A percentile compares a stretch with the other conserved stretches of the same genome.
Conservation (phyloP, 1,284 basidiomycete species). For the Wolfiporia cocos region DNA sequence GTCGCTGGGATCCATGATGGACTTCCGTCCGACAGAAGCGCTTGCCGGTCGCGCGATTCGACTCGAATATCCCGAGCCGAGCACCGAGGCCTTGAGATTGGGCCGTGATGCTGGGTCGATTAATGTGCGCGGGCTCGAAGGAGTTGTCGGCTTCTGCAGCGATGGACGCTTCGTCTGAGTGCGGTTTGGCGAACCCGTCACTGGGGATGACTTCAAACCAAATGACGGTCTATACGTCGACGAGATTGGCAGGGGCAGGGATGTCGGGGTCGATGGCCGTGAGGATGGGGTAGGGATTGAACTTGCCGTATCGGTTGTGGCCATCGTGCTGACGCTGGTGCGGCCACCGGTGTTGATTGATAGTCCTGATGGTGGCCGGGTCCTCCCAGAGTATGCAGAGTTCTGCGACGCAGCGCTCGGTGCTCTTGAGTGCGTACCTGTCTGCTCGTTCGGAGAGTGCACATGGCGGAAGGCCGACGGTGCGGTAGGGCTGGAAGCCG, state of each 20-base stretch:
- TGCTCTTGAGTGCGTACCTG: slow-evolving; percentile 26
- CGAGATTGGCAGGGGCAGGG: too few relatives aligned
- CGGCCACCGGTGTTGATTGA: slow-evolving; percentile 40
- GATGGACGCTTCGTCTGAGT: too few relatives aligned
- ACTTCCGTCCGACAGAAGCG: too few relatives aligned
- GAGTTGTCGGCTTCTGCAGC: too few relatives aligned
- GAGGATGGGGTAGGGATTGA: slow-evolving; percentile 64
- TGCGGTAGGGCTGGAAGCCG: slow-evolving; percentile 49
- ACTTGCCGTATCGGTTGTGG: slow-evolving; percentile 35
- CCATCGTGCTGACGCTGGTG: slow-evolving; percentile 46
- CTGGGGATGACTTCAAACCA: slow-evolving; percentile 55
- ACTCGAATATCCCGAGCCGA: too few relatives aligned
- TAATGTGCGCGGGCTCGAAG: too few relatives aligned
- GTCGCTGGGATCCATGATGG: too few relatives aligned
- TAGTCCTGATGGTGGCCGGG: slow-evolving; percentile 63
- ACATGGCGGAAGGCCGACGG: slow-evolving; percentile 27
- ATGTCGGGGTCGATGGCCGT: slow-evolving; percentile 69
- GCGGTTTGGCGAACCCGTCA: slow-evolving; percentile 35
- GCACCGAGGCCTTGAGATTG: too few relatives aligned
- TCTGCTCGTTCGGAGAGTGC: slow-evolving; percentile 32
- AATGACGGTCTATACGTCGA: too few relatives aligned
- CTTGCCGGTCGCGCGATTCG: too few relatives aligned
- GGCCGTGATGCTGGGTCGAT: too few relatives aligned
- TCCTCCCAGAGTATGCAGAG: slow-evolving; percentile 35
- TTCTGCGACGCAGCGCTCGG: slow-evolving; percentile 33